Base-by-base conservation (phyloP, 2,329 filamentous ascomycete species). In the Paracorniculantispora psalliotae region DNA sequence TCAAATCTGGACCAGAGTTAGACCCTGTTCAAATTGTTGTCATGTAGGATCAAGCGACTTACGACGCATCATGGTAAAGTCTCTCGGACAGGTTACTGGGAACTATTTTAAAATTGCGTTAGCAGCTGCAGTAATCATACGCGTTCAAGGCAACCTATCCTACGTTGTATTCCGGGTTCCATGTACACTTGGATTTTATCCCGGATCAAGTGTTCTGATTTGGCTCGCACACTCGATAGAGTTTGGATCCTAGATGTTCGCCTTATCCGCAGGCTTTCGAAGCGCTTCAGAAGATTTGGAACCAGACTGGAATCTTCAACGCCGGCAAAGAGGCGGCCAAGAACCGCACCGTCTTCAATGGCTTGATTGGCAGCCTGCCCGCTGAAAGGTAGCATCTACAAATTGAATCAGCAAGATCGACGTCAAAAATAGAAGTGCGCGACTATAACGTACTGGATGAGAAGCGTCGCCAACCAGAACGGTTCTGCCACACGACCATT, bases 311-410 rank as follows among this genome's bases (percentile, higher is more conserved):
- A n/a, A 46, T 23, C 35, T 10, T 53, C 21, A 21, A 28, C 26
- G 21, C 41, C n/a, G 37, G 12, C 39, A 23, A 57, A 46, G 7
- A 61, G n/a, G 21, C 21, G 19, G 23, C 59, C 59, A 48, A 58
- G 39, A 4, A 49, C 54, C 2, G 39, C 59, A 19, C 37, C 59
- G 41, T 61, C 59, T 33, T 61, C 59, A 41, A 61, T 43, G 39
- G 54, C 59, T 33, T 61, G 54, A 37, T 61, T 61, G 15, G 59
- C 37, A 21, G 54, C 59, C 46, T 61, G 59, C n/a, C 37, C 54
- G 10, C 59, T 54, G 23, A 61, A 58, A 37, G 59, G 59, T 48
- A 61, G 49, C 59, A 61, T 61, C 59, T 61, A 37, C 1, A 25
- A 21, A 37, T 43, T 15, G 30, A 35, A 30, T 17, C 3, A 52